Evolutionary conservation across 345 rosid species (phyloP).

Genomic region (Orychophragmus violaceus): DNA sequence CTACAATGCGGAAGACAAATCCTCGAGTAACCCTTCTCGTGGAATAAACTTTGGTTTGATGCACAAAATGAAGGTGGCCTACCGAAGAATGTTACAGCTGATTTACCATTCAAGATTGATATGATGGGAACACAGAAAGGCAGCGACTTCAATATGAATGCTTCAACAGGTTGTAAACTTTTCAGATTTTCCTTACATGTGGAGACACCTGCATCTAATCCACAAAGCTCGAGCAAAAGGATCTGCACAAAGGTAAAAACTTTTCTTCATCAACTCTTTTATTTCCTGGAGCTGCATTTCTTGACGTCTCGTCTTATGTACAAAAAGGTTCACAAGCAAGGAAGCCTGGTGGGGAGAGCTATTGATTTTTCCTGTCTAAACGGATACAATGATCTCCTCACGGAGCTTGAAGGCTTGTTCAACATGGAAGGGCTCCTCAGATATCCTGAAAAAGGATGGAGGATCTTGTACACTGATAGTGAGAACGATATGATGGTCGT

Average conservation of each 20-base stretch:
- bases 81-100: slow-evolving; percentile 34
- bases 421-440: slow-evolving; percentile 75
- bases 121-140: slow-evolving; percentile 35
- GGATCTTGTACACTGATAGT: slow-evolving; percentile 71
- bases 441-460: slow-evolving; percentile 78
- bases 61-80: slow-evolving; percentile 34
- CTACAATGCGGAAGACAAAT: slow-evolving; percentile 34
- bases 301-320: slow-evolving; percentile 1
- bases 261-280: slow-evolving; percentile 10
- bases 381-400: slow-evolving; percentile 59
- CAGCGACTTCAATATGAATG: slow-evolving; percentile 32
- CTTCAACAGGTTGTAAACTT: slow-evolving; percentile 56
- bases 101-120: slow-evolving; percentile 35
- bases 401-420: slow-evolving; percentile 66
- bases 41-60: slow-evolving; percentile 17
- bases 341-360: slow-evolving; percentile 84
- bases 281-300: slow-evolving; percentile 2
- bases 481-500: slow-evolving; percentile 90
- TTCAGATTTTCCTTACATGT: slow-evolving; percentile 61
- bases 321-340: slow-evolving; percentile 96
- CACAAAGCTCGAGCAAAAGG: slow-evolving; percentile 54
- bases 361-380: slow-evolving; percentile 68
- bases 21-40: slow-evolving; percentile 23
- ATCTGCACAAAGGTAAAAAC: slow-evolving; percentile 81
- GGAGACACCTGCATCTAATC: slow-evolving; percentile 44